Evolutionary conservation across 2,329 filamentous ascomycete species (phyloP).

Genomic region (Coniella vitis): DNA sequence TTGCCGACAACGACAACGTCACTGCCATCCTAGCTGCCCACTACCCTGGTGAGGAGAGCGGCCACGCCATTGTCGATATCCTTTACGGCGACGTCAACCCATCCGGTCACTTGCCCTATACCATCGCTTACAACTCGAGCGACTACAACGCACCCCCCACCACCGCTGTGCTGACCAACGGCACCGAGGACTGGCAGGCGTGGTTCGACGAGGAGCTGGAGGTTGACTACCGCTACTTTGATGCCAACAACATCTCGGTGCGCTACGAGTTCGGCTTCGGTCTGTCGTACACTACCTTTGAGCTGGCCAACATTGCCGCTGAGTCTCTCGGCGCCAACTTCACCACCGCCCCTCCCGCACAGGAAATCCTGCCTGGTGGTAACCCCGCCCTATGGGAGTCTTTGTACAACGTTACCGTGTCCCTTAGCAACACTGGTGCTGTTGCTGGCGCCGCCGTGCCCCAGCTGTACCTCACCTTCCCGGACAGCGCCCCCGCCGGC

Average conservation of each 20-base stretch:
- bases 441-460: conserved; percentile 46
- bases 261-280: conserved; percentile 61
- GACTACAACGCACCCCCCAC: conserved; percentile 37
- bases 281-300: conserved; percentile 53
- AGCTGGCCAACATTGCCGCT: conserved; percentile 40
- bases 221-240: conserved; percentile 63
- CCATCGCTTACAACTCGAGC: conserved; percentile 52
- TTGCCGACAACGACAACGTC: conserved; percentile 51
- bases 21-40: conserved; percentile 56
- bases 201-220: conserved; percentile 57
- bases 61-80: conserved; percentile 53
- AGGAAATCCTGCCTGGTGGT: conserved; percentile 39
- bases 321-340: conserved; percentile 35
- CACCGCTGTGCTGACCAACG: conserved; percentile 30
- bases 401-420: conserved; percentile 41
- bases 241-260: conserved; percentile 50
- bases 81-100: conserved; percentile 57
- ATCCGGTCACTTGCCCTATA: conserved; percentile 58
- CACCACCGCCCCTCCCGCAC: conserved; percentile 37
- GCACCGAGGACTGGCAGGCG: conserved; percentile 34
- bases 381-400: conserved; percentile 50
- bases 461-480: conserved; percentile 50
- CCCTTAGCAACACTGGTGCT: conserved; percentile 45
- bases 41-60: conserved; percentile 55
- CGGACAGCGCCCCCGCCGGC: conserved; percentile 32